Conservation (phyloP, 2,329 filamentous ascomycete genomes). For the Pseudogymnoascus sp. region DNA sequence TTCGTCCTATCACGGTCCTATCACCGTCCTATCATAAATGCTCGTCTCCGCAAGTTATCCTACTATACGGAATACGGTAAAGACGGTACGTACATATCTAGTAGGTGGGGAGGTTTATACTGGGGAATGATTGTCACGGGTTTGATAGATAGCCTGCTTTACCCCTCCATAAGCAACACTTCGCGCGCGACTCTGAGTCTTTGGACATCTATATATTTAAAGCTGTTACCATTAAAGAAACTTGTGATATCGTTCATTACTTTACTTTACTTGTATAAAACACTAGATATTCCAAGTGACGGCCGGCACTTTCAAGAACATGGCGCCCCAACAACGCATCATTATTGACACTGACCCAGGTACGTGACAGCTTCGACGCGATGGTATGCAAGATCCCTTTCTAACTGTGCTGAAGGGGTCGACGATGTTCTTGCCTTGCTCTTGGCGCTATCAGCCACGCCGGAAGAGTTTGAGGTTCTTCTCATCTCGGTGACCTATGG, state of each 20-base stretch:
- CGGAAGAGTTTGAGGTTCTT: constrained; percentile 78
- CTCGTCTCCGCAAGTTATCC: background rate
- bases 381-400: constrained; percentile 3
- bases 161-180: constrained; percentile 1
- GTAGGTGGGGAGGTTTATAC: background rate
- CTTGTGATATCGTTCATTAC: background rate
- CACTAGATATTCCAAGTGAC: background rate
- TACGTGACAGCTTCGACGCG: constrained; percentile 31
- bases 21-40: background rate
- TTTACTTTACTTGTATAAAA: background rate
- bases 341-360: constrained; percentile 96
- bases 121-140: constrained; percentile 3
- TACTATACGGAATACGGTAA: background rate
- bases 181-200: background rate
- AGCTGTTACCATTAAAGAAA: background rate
- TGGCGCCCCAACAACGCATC: constrained; percentile 66
- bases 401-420: constrained; percentile 49
- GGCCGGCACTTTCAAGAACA: constrained; percentile 25
- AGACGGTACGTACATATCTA: background rate
- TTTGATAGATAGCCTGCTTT: background rate
- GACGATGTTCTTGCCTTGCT: constrained; percentile 89
- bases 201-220: background rate
- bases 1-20: background rate
- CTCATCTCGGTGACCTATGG: constrained; percentile 89
- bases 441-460: constrained; percentile 71